These are phyloP conservation scores for Odonthalia washingtoniensis DNA, from an alignment of 31 red algal genomes.

Conservation along the genomic window DNA sequence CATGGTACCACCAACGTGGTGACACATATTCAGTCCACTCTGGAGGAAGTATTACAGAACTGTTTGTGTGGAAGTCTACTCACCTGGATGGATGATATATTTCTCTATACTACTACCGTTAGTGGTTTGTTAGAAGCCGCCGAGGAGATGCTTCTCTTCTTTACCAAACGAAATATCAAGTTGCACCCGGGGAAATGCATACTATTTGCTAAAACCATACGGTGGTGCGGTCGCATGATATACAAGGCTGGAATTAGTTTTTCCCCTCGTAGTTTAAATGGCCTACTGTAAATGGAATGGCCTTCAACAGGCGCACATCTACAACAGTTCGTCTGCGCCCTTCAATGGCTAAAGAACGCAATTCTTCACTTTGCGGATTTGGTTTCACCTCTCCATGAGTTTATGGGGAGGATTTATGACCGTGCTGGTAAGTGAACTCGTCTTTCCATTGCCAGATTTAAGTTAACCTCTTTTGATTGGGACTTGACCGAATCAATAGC, in stretches of 20 bases:
- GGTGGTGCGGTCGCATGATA: not conserved
- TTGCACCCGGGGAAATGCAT: too few relatives aligned
- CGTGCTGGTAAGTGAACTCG: not conserved
- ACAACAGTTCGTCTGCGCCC: slow-evolving; percentile 22
- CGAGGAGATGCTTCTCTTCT: not conserved
- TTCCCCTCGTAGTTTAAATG: not conserved
- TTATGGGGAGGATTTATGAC: slow-evolving; percentile 1
- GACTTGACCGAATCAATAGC: not conserved
- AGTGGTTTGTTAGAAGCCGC: not conserved
- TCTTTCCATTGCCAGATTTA: not conserved
- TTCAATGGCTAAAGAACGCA: slow-evolving; percentile 14
- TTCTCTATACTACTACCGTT: not conserved
- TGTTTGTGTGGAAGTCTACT: not conserved
- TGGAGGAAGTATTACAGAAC: not conserved
- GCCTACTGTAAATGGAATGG: not conserved
- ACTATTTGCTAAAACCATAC: not conserved
- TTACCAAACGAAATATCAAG: not conserved
- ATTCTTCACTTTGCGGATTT: slow-evolving; percentile 32
- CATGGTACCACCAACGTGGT: slow-evolving; percentile 45
- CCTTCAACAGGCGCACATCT: slow-evolving; percentile 23
- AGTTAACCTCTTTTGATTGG: not conserved
- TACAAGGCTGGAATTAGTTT: not conserved
- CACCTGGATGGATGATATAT: slow-evolving; percentile 22
- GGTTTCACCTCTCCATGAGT: slow-evolving; percentile 17
- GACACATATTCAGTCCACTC: slow-evolving; percentile 29